phyloP scores from a whole-genome alignment of 2,329 filamentous ascomycete genomes.

The Cryoendolithus antarcticus region DNA sequence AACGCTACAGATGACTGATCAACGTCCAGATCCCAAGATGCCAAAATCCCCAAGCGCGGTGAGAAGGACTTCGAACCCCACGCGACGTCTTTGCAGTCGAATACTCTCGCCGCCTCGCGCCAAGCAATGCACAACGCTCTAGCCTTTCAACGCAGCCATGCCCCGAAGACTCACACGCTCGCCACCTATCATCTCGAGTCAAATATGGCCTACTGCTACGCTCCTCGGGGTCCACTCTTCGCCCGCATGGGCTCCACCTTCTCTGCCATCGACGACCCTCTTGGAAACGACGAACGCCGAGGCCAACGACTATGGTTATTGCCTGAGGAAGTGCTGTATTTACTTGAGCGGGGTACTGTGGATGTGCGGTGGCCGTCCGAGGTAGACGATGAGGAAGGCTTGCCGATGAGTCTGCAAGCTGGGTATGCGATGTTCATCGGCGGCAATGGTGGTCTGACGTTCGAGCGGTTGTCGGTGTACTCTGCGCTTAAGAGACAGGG shows the following conservation, averaged over 20 bases:
- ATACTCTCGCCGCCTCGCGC: constrained; percentile 66
- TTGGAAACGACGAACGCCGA: constrained; percentile 15
- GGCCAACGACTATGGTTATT: constrained; percentile 56
- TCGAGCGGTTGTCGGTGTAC: constrained; percentile 84
- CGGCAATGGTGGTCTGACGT: constrained; percentile 38
- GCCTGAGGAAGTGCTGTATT: constrained; percentile 81
- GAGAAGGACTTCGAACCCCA: constrained; percentile 97
- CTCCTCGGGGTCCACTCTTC: constrained; percentile 59
- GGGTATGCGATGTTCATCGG: constrained; percentile 80
- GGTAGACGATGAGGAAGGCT: constrained; percentile 38
- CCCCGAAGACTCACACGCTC: constrained; percentile 50
- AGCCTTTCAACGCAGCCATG: constrained; percentile 61
- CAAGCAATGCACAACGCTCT: constrained; percentile 83
- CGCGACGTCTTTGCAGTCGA: constrained; percentile 68
- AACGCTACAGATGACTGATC: background rate
- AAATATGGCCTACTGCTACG: constrained; percentile 51
- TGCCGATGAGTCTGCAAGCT: constrained; percentile 84
- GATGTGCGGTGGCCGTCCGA: constrained; percentile 69
- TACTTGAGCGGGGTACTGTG: constrained; percentile 76
- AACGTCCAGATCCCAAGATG: constrained; percentile 17
- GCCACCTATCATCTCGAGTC: constrained; percentile 62
- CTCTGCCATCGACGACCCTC: constrained; percentile 36
- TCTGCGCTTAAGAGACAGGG: constrained; percentile 70
- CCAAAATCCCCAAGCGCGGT: constrained; percentile 70
- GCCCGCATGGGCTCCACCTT: constrained; percentile 62